Conservation (phyloP, 345 rosid species). For the Firmiana major region DNA sequence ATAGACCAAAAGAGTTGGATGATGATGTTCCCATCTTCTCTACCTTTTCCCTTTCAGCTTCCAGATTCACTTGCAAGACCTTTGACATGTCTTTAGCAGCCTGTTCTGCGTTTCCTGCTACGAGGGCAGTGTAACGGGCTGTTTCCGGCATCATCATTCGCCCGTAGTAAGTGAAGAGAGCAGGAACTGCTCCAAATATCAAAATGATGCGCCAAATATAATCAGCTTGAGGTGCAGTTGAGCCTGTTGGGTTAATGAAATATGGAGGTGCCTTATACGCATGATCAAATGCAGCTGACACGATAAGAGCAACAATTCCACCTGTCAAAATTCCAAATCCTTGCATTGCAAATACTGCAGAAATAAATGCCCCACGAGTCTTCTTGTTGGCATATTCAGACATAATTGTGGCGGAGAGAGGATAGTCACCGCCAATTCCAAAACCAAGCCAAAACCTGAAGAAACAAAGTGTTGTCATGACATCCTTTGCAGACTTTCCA, state of each 20-base stretch:
- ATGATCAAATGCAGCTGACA: conserved; percentile 33
- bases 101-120: conserved; percentile 39
- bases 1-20: conserved; percentile 38
- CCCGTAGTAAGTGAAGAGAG: conserved; percentile 48
- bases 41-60: conserved; percentile 27
- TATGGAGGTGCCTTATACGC: conserved; percentile 38
- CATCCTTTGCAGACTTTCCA: conserved; percentile 30
- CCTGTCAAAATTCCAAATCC: conserved; percentile 50
- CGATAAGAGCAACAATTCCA: conserved; percentile 41
- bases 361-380: conserved; percentile 52
- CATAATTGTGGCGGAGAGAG: conserved; percentile 60
- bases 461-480: conserved; percentile 51
- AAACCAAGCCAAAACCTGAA: conserved; percentile 63
- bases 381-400: conserved; percentile 58
- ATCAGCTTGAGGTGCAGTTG: conserved; percentile 41
- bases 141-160: conserved; percentile 59
- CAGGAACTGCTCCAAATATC: conserved; percentile 50
- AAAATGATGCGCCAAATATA: conserved; percentile 49
- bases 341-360: conserved; percentile 60
- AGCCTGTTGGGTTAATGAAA: conserved; percentile 17
- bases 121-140: conserved; percentile 54
- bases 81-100: conserved; percentile 51
- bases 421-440: conserved; percentile 59
- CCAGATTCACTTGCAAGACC: conserved; percentile 39
- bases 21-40: conserved; percentile 9